These are phyloP conservation scores for Ustilago xerochloae DNA, from an alignment of 1,284 basidiomycete genomes.

Conservation along the genomic window DNA sequence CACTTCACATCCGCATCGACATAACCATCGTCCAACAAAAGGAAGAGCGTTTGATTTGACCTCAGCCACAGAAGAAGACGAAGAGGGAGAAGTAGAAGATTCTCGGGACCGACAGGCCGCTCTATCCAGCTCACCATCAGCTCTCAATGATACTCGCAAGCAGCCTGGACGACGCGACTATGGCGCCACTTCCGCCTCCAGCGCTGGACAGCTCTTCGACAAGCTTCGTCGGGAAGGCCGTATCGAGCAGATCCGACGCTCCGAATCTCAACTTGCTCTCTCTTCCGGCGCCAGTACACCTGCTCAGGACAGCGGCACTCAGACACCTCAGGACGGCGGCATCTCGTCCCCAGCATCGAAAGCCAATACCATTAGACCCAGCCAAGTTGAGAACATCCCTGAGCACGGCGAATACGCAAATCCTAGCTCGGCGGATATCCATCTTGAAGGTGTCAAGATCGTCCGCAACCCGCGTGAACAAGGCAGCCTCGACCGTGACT, in stretches of 20 bases:
- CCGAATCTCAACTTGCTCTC: slow-evolving; percentile 42
- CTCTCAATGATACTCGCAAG: neutral
- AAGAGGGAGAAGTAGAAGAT: slow-evolving; percentile 26
- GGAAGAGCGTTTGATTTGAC: slow-evolving; percentile 26
- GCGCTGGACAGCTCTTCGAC: slow-evolving; percentile 45
- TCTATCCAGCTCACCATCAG: slow-evolving; percentile 15
- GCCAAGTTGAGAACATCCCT: slow-evolving; percentile 35
- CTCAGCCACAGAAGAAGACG: slow-evolving; percentile 38
- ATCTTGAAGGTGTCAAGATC: slow-evolving; percentile 11
- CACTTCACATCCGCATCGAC: neutral
- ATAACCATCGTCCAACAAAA: slow-evolving; percentile 3
- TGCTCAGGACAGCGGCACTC: slow-evolving; percentile 11
- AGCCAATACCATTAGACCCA: slow-evolving; percentile 32
- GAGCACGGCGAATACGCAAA: slow-evolving; percentile 8
- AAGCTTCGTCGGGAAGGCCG: slow-evolving; percentile 43
- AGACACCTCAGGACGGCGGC: slow-evolving; percentile 19
- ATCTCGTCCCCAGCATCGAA: slow-evolving; percentile 20
- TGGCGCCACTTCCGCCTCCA: slow-evolving; percentile 30
- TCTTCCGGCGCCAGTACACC: slow-evolving; percentile 26
- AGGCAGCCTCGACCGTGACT: slow-evolving; percentile 32
- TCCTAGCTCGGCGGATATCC: neutral
- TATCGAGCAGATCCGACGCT: slow-evolving; percentile 42
- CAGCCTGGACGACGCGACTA: slow-evolving; percentile 21
- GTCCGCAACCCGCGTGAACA: slow-evolving; percentile 5
- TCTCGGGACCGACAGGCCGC: slow-evolving; percentile 3